phyloP scores from a whole-genome alignment of 345 rosid species.

The Ceriops decandra region DNA sequence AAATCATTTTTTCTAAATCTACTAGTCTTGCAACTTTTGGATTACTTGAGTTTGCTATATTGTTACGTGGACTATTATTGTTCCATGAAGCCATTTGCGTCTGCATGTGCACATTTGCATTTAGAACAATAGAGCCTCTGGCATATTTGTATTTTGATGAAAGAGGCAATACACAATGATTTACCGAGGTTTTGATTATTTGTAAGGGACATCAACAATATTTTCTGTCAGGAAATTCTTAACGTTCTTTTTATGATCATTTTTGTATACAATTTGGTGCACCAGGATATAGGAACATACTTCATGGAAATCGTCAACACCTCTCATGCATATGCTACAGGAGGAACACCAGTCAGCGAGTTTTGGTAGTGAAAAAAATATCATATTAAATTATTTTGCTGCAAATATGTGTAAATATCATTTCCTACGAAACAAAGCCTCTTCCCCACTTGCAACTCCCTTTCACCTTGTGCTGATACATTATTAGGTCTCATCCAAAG shows the following conservation, averaged over 20 bases:
- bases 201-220: too few relatives aligned
- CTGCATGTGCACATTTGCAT: too few relatives aligned
- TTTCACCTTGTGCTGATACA: conserved; percentile 7
- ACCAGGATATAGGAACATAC: conserved; percentile 60
- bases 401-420: background rate
- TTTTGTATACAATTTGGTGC: conserved; percentile 14
- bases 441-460: background rate
- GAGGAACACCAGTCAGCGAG: conserved; percentile 74
- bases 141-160: too few relatives aligned
- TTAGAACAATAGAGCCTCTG: too few relatives aligned
- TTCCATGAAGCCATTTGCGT: too few relatives aligned
- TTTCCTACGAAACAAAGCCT: background rate
- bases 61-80: too few relatives aligned
- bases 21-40: background rate
- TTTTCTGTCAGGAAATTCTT: background rate
- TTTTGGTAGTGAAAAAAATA: conserved; percentile 56
- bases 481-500: conserved; percentile 71
- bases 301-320: conserved; percentile 84
- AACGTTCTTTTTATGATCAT: background rate
- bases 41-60: background rate
- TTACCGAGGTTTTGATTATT: too few relatives aligned
- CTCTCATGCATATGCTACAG: conserved; percentile 88
- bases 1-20: too few relatives aligned
- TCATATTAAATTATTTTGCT: background rate
- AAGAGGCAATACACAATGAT: too few relatives aligned